Base-by-base conservation (phyloP, 352 stramenopile species). In the Globisporangium okanoganense region DNA sequence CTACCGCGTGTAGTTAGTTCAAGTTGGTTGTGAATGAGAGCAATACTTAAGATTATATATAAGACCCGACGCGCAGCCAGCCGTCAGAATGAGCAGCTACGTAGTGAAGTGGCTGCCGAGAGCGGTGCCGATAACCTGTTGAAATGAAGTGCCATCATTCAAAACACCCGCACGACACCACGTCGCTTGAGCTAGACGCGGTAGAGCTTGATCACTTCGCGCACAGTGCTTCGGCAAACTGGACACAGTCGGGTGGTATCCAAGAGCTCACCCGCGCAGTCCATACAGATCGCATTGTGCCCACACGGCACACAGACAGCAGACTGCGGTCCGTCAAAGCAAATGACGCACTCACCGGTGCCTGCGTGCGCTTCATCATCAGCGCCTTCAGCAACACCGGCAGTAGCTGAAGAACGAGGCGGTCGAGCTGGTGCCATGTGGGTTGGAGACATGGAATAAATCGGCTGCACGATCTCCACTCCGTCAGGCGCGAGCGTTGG, bases 231-330 rank as follows among this genome's bases (percentile, higher is more conserved):
- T 41, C 87, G 87, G 14, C 85, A 95, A 56, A 95, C 85, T 4
- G 87, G 84, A 25, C 87, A 95, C 18, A 82, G 56, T 8, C 72
- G 72, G 18, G 78, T 86, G 3, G 79, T 85, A 38, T 78, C 69
- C 43, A 92, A 51, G 31, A 95, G 66, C 48, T 90, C 76, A 16
- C 78, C 64, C 0, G 86, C 86, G 54, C 87, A 95, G 62, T 78
- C 64, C 79, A 89, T 90, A 57, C 87, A 95, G 50, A 94, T 80
- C n/a, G 87, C 87, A 47, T 94, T 90, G 72, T 95, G 87, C 43
- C 87, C 87, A 24, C 87, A 95, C 0, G 87, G 87, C 20, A 95
- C 83, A 40, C 85, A 94, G 5, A 94, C 85, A 0, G 81, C 86
- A 16, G 73, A 62, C 62, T 94, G 79, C 20, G 80, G 77, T 0